Evolutionary conservation across 2,329 filamentous ascomycete species (phyloP), one percentile per base, ranked within the genome.

Genomic region (Onygenales sp.): DNA sequence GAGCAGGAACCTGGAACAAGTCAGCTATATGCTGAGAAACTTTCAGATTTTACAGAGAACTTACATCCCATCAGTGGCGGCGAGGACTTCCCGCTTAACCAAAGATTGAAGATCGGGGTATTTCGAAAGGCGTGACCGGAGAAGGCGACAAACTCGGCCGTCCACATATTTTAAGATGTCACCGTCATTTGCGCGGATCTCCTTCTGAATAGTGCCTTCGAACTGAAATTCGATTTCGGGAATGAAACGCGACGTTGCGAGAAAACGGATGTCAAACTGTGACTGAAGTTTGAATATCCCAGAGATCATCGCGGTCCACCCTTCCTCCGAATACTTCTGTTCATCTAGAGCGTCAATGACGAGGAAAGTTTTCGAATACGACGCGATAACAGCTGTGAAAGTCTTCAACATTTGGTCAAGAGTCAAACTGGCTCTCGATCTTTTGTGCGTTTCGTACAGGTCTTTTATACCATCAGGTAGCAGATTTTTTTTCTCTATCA

Each of bases 1-100:
- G 11, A 66, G 61, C 1, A 66, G 59, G 37, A 67, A 67, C 59
- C 63, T 65, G 42, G 2, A 56, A 21, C 6, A 34, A 4, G 32
- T 52, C 11, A 49, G 34, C 33, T 27, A 14, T 21, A 14, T 32
- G 17, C 6, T 2, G 4, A 3, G 14, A 14, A 5, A 2, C 2
- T 11, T 27, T 56, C 40, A 63, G 64, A 56, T 59, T 63, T 17
- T 37, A 3, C 52, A 32, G 2, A 31, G 37, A 11, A 55, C 61
- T 14, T 53, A 62, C 59, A 62, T 63, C 44, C 59, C 55, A 43
- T 55, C 54, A n/a, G 51, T 55, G 10, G 58, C 51, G 8, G 54
- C 46, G 27, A 51, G 17, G 31, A 61, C 57, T 39, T 10, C 27
- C 4, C 10, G 37, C 32, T 54, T 54, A 47, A 60, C 57, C n/a